These are phyloP conservation scores for Kodamaea neixiangensis DNA, from an alignment of 805 yeast species.

Conservation along the genomic window DNA sequence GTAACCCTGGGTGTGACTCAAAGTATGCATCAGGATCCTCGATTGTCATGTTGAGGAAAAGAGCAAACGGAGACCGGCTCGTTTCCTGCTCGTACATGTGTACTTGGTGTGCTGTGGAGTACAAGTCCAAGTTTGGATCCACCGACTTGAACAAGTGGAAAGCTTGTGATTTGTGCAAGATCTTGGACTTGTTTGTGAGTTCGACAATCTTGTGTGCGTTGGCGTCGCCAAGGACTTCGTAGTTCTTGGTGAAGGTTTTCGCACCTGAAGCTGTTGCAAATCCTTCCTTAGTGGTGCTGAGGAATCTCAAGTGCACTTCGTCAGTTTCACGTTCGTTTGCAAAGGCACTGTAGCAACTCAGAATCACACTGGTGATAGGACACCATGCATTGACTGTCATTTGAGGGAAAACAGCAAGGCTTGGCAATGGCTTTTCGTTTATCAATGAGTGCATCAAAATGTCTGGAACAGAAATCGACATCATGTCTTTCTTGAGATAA, in stretches of 20 bases:
- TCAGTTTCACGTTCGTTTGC: slow-evolving; percentile 12
- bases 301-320: slow-evolving; percentile 26
- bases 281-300: slow-evolving; percentile 26
- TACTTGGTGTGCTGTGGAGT: slow-evolving; percentile 70
- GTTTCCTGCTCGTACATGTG: slow-evolving; percentile 53
- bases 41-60: slow-evolving; percentile 62
- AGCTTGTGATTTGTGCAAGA: slow-evolving; percentile 77
- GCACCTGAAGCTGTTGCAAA: slow-evolving; percentile 24
- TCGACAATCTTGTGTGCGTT: slow-evolving; percentile 47
- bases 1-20: slow-evolving; percentile 29
- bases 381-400: slow-evolving; percentile 72
- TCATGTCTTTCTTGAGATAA: slow-evolving; percentile 24
- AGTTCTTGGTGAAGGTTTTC: slow-evolving; percentile 25
- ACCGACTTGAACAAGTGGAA: slow-evolving; percentile 74
- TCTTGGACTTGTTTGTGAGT: slow-evolving; percentile 64
- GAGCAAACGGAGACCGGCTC: slow-evolving; percentile 60
- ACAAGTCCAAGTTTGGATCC: slow-evolving; percentile 38
- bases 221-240: slow-evolving; percentile 21
- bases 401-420: slow-evolving; percentile 54
- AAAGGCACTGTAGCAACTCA: slow-evolving; percentile 43
- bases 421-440: slow-evolving; percentile 74
- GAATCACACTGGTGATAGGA: slow-evolving; percentile 54
- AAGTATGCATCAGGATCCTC: slow-evolving; percentile 28
- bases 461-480: slow-evolving; percentile 69
- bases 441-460: slow-evolving; percentile 86